phyloP scores from a whole-genome alignment of 306 rosid species.

The Cucumis hystrix region DNA sequence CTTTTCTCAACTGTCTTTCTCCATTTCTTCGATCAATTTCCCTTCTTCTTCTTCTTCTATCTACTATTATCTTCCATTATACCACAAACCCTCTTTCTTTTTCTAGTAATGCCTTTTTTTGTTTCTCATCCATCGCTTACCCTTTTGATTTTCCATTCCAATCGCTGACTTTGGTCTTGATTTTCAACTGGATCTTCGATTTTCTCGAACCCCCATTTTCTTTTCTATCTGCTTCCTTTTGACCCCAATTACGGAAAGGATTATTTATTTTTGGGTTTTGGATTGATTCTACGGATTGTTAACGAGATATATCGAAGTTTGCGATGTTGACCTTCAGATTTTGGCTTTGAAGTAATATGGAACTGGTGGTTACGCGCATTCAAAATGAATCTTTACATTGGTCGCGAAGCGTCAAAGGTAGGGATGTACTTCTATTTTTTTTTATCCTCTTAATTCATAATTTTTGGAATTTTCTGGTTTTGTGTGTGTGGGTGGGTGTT shows the following conservation, averaged over 20 bases:
- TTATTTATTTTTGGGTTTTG: not conserved
- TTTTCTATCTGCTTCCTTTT: not conserved
- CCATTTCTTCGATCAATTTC: conserved; percentile 34
- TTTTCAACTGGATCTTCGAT: conserved; percentile 2
- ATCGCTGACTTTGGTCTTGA: not conserved
- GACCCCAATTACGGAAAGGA: not conserved
- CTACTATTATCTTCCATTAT: not conserved
- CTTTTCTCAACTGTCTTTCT: conserved; percentile 58
- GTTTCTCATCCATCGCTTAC: not conserved
- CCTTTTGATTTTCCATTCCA: not conserved
- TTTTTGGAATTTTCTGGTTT: not conserved
- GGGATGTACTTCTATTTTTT: conserved; percentile 23
- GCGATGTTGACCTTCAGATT: conserved; percentile 45
- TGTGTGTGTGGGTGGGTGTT: not conserved
- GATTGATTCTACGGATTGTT: not conserved
- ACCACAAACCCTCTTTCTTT: not conserved
- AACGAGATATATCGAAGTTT: not conserved
- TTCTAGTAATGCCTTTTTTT: not conserved
- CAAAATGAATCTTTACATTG: conserved; percentile 46
- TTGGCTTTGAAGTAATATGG: conserved; percentile 75
- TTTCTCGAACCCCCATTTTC: not conserved
- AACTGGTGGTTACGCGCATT: conserved; percentile 34
- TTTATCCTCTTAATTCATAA: not conserved
- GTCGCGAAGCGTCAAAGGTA: conserved; percentile 98
- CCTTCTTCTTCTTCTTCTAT: conserved; percentile 15